A percentile compares a stretch with the other conserved stretches of the same genome.
Conservation (phyloP, 257 asterid genomes). For the Solanum chilense region DNA sequence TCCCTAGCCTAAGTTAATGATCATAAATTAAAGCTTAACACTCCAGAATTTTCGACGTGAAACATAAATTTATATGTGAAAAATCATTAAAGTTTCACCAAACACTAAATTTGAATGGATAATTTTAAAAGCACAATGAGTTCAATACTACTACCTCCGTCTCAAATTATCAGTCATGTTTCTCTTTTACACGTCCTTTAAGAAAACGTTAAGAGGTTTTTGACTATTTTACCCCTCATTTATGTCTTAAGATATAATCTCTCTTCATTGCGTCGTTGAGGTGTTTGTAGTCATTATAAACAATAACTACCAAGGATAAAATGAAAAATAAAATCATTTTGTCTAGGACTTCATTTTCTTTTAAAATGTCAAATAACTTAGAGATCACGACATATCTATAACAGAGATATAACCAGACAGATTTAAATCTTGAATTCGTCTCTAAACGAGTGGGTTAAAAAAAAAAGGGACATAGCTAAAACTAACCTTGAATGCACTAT, state of each 20-base stretch:
- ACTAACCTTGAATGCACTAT: constrained; percentile 8
- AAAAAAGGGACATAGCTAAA: background rate
- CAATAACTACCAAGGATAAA: background rate
- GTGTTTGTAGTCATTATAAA: too few relatives aligned
- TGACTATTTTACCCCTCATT: background rate
- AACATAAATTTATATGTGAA: background rate
- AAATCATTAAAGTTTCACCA: background rate
- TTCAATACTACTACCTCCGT: background rate
- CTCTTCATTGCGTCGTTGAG: too few relatives aligned
- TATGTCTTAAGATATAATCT: background rate
- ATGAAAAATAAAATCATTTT: background rate
- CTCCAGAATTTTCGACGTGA: background rate
- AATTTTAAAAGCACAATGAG: background rate
- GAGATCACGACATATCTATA: background rate
- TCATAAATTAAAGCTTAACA: background rate
- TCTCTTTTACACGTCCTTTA: background rate
- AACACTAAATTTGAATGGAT: background rate
- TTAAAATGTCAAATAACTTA: background rate
- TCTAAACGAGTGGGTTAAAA: background rate
- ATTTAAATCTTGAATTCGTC: background rate
- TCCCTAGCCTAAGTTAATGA: background rate
- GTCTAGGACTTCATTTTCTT: background rate
- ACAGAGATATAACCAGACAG: background rate
- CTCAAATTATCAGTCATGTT: background rate
- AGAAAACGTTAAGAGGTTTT: background rate